These are phyloP conservation scores for Hypoxylon sp. DNA, from an alignment of 2,329 filamentous ascomycete genomes.

Conservation along the genomic window DNA sequence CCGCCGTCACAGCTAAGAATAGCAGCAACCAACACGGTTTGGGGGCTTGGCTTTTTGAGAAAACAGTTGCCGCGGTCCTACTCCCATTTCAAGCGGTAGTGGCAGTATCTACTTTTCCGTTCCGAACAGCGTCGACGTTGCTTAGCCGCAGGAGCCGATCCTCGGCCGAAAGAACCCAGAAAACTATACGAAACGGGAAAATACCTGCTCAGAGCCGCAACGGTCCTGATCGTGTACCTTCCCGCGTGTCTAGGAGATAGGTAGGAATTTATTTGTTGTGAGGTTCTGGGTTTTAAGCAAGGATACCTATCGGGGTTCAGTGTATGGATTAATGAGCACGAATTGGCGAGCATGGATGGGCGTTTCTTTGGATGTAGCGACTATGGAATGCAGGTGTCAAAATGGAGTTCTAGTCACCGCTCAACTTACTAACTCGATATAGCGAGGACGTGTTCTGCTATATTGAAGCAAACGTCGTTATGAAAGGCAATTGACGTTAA, in stretches of 20 bases:
- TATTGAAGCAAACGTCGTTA: conserved; percentile 1
- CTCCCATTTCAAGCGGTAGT: conserved; percentile 62
- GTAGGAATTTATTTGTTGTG: conserved; percentile 21
- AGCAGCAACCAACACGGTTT: conserved; percentile 58
- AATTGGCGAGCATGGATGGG: conserved; percentile 16
- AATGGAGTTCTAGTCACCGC: conserved; percentile 33
- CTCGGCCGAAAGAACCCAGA: conserved; percentile 52
- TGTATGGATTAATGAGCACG: conserved; percentile 9
- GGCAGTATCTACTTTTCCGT: conserved; percentile 61
- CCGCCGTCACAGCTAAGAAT: conserved; percentile 77
- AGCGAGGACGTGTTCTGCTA: conserved; percentile 12
- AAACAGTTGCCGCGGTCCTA: conserved; percentile 55
- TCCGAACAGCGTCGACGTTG: conserved; percentile 58
- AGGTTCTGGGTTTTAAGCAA: conserved; percentile 14
- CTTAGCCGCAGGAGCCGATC: conserved; percentile 53
- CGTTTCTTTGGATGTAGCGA: background rate
- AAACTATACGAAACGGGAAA: conserved; percentile 43
- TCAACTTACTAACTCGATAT: background rate
- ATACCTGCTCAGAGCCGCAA: conserved; percentile 38
- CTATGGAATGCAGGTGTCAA: conserved; percentile 16
- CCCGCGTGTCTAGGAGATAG: conserved; percentile 48
- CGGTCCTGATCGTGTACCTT: conserved; percentile 49
- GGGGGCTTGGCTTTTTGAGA: conserved; percentile 58
- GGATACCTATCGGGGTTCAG: conserved; percentile 3
- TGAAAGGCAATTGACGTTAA: conserved; percentile 5